Evolutionary conservation across 345 rosid species (phyloP).

Genomic region (Citrus trifoliata): DNA sequence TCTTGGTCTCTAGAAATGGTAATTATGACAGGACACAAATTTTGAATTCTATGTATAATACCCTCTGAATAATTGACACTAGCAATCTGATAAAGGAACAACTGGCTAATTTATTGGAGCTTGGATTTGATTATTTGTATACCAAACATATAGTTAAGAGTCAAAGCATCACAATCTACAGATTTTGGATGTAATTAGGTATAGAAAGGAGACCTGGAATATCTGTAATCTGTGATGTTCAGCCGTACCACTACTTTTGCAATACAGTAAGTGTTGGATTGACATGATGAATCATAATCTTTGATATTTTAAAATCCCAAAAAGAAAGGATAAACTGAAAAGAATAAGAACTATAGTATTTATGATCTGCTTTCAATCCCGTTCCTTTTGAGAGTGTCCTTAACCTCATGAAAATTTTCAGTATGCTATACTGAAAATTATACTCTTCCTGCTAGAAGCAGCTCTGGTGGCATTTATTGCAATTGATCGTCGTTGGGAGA

Average conservation of each 20-base stretch:
- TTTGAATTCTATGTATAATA: background rate
- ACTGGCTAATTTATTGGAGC: background rate
- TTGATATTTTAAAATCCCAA: background rate
- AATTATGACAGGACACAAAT: background rate
- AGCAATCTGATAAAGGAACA: background rate
- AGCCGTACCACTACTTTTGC: background rate
- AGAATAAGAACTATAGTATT: background rate
- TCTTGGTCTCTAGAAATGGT: background rate
- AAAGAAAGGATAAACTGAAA: background rate
- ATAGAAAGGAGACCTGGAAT: background rate
- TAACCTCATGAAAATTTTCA: slow-evolving; percentile 32
- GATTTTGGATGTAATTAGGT: background rate
- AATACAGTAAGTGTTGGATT: background rate
- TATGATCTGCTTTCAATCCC: background rate
- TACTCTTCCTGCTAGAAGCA: slow-evolving; percentile 66
- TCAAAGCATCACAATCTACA: background rate
- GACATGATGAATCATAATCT: background rate
- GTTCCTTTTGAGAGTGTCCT: slow-evolving; percentile 13
- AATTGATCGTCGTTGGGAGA: slow-evolving; percentile 77
- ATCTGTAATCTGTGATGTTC: background rate
- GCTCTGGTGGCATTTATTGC: slow-evolving; percentile 76
- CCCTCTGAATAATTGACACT: background rate
- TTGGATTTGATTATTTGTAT: background rate
- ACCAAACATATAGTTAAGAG: background rate
- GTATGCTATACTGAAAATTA: slow-evolving; percentile 67